Evolutionary conservation across 805 yeast genomes (phyloP), one percentile per base, ranked within the genome.

Genomic region (Barnettozyma pratensis): DNA sequence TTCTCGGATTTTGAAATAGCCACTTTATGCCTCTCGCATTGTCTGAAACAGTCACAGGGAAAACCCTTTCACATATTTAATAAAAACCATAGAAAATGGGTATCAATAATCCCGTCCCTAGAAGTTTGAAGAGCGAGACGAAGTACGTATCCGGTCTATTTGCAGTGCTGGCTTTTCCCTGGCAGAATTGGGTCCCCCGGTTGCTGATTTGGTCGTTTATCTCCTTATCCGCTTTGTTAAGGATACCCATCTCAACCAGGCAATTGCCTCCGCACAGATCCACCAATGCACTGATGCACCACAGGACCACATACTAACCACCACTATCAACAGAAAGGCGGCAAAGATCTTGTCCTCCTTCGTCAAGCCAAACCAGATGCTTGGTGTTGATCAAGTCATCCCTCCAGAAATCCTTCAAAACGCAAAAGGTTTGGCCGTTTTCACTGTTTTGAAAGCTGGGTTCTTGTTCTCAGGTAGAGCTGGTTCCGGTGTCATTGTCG

Each of bases 381-480:
- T 88, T 27, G 96, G 96, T 41, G 90, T 92, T 14, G 96, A 90
- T 42, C 73, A 83, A 58, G 82, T 92, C 46, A 92, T 92, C 53
- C 99, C 99, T 3, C 95, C 96, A 28, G 82, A 82, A 30, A 81
- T 92, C 3, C 75, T 92, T 51, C 81, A 85, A 54, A 84, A 87
- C 61, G 98, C 99, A 38, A 87, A 89, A 64, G 99, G 99, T 31
- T 74, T 92, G 45, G 97, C 96, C 5, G 70, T 92, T 37, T 77
- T 92, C 55, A 92, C 98, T 0, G 97, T 94, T n/a, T 73, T 92
- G 49, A 92, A 94, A 66, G 99, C 98, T 4, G 99, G 99, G 3
- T 92, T 92, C 66, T 72, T 92, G 48, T 92, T 92, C 66, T 87
- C 96, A 3, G 99, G 98, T 30, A 79, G 99, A 65, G 98, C 97